Evolutionary conservation across 768 basidiomycete species (phyloP).

Genomic region (Lactarius indigo): DNA sequence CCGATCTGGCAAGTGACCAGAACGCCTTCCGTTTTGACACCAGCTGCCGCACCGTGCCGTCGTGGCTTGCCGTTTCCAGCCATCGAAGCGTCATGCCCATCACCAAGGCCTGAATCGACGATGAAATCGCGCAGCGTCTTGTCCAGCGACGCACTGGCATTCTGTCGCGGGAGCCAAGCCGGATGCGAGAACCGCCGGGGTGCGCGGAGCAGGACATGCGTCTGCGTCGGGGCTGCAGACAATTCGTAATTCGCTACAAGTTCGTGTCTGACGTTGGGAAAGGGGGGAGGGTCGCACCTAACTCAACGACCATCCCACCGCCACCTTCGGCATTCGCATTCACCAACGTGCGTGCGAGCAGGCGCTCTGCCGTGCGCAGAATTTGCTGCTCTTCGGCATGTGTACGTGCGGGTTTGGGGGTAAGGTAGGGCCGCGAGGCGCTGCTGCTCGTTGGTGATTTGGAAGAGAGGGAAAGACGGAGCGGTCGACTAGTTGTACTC

Average conservation of each 20-base stretch:
- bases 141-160: slow-evolving; percentile 38
- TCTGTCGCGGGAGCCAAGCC: slow-evolving; percentile 47
- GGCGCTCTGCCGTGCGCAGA: slow-evolving; percentile 36
- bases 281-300: slow-evolving; percentile 32
- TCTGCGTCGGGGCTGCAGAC: slow-evolving; percentile 44
- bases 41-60: slow-evolving; percentile 16
- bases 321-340: slow-evolving; percentile 42
- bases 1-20: slow-evolving; percentile 35
- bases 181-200: slow-evolving; percentile 47
- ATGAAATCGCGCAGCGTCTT: slow-evolving; percentile 35
- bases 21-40: slow-evolving; percentile 39
- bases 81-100: not conserved
- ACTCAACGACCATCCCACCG: slow-evolving; percentile 41
- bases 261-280: not conserved
- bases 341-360: slow-evolving; percentile 45
- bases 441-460: slow-evolving; percentile 13
- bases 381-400: slow-evolving; percentile 36
- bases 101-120: slow-evolving; percentile 28
- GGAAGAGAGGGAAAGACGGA: slow-evolving; percentile 17
- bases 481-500: slow-evolving; percentile 17
- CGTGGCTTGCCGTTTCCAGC: slow-evolving; percentile 29
- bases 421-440: slow-evolving; percentile 11
- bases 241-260: not conserved
- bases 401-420: slow-evolving; percentile 16
- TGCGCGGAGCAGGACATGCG: slow-evolving; percentile 45